phyloP scores from a whole-genome alignment of 805 yeast species.

The Saturnispora ahearnii region DNA sequence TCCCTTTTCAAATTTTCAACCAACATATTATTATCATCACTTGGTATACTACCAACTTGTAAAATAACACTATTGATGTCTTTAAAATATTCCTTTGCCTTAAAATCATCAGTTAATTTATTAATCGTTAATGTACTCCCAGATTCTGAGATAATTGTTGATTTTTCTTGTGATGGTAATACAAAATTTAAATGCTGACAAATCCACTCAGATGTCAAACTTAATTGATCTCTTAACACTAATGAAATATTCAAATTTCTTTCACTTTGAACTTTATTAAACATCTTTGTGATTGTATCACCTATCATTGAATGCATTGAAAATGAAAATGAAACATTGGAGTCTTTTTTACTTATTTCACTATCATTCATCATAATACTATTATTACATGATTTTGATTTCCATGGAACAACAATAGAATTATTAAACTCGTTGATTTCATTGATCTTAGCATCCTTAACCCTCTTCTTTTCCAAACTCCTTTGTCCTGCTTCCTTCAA shows the following conservation, averaged over 20 bases:
- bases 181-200: slow-evolving; percentile 9
- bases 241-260: slow-evolving; percentile 25
- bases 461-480: slow-evolving; percentile 19
- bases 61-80: slow-evolving; percentile 37
- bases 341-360: neutral
- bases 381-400: neutral
- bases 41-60: slow-evolving; percentile 39
- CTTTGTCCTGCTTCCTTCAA: slow-evolving; percentile 26
- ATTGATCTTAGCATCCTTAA: slow-evolving; percentile 31
- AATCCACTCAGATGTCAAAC: slow-evolving; percentile 23
- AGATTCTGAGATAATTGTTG: neutral
- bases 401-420: slow-evolving; percentile 3
- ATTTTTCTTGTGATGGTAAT: neutral
- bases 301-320: neutral
- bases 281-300: neutral
- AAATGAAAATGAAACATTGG: neutral
- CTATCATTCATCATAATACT: neutral
- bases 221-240: slow-evolving; percentile 24
- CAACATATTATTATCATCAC: neutral
- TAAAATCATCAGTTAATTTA: slow-evolving; percentile 34
- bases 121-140: slow-evolving; percentile 25
- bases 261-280: slow-evolving; percentile 3
- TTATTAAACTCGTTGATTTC: slow-evolving; percentile 28
- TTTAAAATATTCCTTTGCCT: slow-evolving; percentile 31
- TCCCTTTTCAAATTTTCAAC: slow-evolving; percentile 7